A percentile compares a stretch with the other conserved stretches of the same genome.
Evolutionary conservation across 2,329 filamentous ascomycete genomes (phyloP).

Genomic region (Aspergillus spinulosporus): DNA sequence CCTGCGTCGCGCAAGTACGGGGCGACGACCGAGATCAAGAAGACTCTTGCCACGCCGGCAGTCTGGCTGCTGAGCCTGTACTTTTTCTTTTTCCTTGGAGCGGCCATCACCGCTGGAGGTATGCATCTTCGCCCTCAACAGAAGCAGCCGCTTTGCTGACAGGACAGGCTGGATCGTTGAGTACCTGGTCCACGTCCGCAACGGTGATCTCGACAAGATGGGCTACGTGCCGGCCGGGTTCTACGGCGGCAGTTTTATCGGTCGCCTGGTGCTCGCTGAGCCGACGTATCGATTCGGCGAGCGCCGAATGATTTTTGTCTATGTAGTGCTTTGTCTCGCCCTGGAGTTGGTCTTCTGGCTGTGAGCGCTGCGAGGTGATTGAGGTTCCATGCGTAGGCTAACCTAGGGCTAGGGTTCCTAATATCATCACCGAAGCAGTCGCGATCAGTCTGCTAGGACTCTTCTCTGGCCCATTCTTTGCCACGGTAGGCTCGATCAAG

Average conservation of each 20-base stretch:
- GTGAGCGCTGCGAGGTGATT: conserved; percentile 1
- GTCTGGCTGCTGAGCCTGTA: conserved; percentile 63
- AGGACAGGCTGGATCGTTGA: conserved; percentile 62
- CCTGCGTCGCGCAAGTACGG: conserved; percentile 4
- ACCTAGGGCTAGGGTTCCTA: conserved; percentile 35
- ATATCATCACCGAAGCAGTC: conserved; percentile 53
- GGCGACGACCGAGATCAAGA: conserved; percentile 27
- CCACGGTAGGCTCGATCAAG: conserved; percentile 45
- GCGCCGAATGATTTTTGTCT: conserved; percentile 58
- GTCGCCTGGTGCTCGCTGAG: conserved; percentile 59
- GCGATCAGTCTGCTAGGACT: conserved; percentile 58
- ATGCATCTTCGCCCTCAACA: conserved; percentile 4
- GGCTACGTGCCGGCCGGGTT: conserved; percentile 64
- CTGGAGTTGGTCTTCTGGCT: conserved; percentile 64
- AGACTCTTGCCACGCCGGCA: conserved; percentile 22
- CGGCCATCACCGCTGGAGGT: conserved; percentile 53
- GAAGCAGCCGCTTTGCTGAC: no score
- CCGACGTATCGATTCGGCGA: conserved; percentile 62
- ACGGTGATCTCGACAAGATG: conserved; percentile 57
- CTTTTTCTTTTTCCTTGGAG: conserved; percentile 65
- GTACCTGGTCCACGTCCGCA: conserved; percentile 61
- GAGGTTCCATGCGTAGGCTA: background rate
- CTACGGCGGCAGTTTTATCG: conserved; percentile 59
- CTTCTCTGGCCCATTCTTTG: conserved; percentile 60
- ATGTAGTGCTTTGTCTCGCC: conserved; percentile 53